Percentiles rank a stretch among this genome's conserved stretches.
phyloP scores from a whole-genome alignment of 805 yeast species.

The Starmerella cellae region DNA sequence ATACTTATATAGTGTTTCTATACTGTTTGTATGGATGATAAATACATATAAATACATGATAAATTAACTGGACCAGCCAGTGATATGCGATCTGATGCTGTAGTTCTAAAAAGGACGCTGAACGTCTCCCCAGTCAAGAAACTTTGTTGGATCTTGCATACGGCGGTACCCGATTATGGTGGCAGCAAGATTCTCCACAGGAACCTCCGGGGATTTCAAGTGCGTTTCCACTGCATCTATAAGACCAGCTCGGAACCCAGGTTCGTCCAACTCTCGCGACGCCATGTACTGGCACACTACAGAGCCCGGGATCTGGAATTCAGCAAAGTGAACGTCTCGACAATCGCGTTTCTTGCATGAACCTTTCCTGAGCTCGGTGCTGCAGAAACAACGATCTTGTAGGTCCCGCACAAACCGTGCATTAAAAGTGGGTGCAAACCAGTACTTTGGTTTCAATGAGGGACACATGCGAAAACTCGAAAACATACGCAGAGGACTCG shows the following conservation, averaged over 20 bases:
- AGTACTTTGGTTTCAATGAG: conserved; percentile 5
- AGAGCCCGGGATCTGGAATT: conserved; percentile 11
- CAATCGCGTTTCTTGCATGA: conserved; percentile 12
- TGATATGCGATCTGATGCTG: too few species aligned
- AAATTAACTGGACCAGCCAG: too few species aligned
- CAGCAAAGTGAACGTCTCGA: conserved; percentile 15
- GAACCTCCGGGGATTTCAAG: conserved; percentile 1
- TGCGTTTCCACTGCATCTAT: conserved; percentile 2
- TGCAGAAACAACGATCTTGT: conserved; percentile 11
- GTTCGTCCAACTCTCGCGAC: conserved; percentile 7
- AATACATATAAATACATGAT: too few species aligned
- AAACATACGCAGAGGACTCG: conserved; percentile 17
- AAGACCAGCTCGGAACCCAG: conserved; percentile 11
- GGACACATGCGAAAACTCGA: conserved; percentile 18
- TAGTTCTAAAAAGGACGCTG: too few species aligned
- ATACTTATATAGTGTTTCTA: too few species aligned
- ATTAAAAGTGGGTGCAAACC: conserved; percentile 18
- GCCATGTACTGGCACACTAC: conserved; percentile 16
- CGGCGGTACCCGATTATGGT: conserved; percentile 9
- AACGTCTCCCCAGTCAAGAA: conserved; percentile 9
- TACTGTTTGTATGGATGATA: too few species aligned
- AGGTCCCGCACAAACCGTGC: conserved; percentile 13
- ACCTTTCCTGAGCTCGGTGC: conserved; percentile 9
- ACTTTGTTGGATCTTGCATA: conserved; percentile 3
- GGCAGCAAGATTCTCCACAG: conserved; percentile 13